Evolutionary conservation across 768 basidiomycete species (phyloP).

Genomic region (Mycena capillaripes): DNA sequence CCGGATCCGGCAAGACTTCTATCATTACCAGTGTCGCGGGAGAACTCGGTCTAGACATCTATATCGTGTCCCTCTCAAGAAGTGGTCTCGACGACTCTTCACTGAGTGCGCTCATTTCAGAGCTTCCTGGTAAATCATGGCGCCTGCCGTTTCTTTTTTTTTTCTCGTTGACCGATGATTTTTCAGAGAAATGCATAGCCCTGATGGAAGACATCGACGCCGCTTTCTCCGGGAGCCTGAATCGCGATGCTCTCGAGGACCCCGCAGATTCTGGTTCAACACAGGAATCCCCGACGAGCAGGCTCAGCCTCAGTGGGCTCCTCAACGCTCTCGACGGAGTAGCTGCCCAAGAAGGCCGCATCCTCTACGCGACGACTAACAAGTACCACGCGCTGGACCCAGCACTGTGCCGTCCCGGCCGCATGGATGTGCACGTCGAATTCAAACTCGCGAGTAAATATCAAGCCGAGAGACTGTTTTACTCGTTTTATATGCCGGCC

Average conservation of each 20-base stretch:
- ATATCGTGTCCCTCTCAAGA: slow-evolving; percentile 79
- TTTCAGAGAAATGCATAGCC: slow-evolving; percentile 70
- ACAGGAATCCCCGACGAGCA: slow-evolving; percentile 37
- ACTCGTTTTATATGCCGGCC: slow-evolving; percentile 72
- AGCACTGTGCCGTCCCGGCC: slow-evolving; percentile 79
- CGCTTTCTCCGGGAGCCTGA: slow-evolving; percentile 68
- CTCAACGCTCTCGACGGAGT: slow-evolving; percentile 85
- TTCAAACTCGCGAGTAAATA: slow-evolving; percentile 80
- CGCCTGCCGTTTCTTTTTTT: slow-evolving; percentile 5
- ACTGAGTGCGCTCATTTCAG: slow-evolving; percentile 68
- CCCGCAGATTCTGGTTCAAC: neutral
- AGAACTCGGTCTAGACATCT: slow-evolving; percentile 80
- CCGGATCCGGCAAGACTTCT: slow-evolving; percentile 85
- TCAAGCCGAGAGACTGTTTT: slow-evolving; percentile 77
- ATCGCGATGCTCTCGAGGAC: slow-evolving; percentile 50
- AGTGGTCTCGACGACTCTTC: slow-evolving; percentile 71
- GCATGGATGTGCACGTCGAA: slow-evolving; percentile 85
- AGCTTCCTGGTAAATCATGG: slow-evolving; percentile 62
- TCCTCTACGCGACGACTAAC: slow-evolving; percentile 86
- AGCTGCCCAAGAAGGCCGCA: slow-evolving; percentile 83
- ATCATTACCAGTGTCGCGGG: slow-evolving; percentile 83
- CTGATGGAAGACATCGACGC: slow-evolving; percentile 91
- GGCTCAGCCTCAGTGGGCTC: slow-evolving; percentile 78
- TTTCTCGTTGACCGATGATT: no score
- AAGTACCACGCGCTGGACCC: slow-evolving; percentile 77